A percentile compares a stretch with the other conserved stretches of the same genome.
Evolutionary conservation across 768 basidiomycete species (phyloP).

Genomic region (Kwoniella botswanensis): DNA sequence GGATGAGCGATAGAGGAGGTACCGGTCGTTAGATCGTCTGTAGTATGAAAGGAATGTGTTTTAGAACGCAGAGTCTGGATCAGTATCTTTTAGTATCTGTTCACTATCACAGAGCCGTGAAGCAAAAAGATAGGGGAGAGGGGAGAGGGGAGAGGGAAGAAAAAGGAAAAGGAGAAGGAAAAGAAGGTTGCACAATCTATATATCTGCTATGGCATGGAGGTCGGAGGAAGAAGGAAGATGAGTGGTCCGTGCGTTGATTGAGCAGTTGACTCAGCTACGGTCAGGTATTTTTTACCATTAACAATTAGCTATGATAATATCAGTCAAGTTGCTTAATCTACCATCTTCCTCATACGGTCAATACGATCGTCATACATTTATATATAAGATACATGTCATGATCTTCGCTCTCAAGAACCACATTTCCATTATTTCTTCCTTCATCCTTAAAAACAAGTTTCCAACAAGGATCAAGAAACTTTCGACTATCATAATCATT

Average conservation of each 20-base stretch:
- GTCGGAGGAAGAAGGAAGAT: neutral
- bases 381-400: neutral
- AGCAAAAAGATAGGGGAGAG: too few relatives aligned
- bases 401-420: neutral
- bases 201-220: neutral
- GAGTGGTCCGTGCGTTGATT: slow-evolving; percentile 2
- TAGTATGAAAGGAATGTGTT: too few relatives aligned
- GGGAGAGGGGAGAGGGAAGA: too few relatives aligned
- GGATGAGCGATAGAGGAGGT: too few relatives aligned
- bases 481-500: neutral
- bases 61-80: too few relatives aligned
- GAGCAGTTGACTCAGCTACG: neutral
- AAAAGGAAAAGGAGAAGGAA: too few relatives aligned
- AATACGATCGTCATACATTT: neutral
- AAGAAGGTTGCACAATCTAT: too few relatives aligned
- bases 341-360: too few relatives aligned
- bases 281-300: neutral
- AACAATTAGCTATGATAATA: neutral
- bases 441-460: neutral
- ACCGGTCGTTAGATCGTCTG: too few relatives aligned
- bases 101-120: too few relatives aligned
- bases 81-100: too few relatives aligned
- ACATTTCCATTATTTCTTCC: too few relatives aligned
- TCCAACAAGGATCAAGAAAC: neutral
- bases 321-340: neutral